Conservation (phyloP, 2,329 filamentous ascomycete genomes). For the Colletotrichum viniferum region DNA sequence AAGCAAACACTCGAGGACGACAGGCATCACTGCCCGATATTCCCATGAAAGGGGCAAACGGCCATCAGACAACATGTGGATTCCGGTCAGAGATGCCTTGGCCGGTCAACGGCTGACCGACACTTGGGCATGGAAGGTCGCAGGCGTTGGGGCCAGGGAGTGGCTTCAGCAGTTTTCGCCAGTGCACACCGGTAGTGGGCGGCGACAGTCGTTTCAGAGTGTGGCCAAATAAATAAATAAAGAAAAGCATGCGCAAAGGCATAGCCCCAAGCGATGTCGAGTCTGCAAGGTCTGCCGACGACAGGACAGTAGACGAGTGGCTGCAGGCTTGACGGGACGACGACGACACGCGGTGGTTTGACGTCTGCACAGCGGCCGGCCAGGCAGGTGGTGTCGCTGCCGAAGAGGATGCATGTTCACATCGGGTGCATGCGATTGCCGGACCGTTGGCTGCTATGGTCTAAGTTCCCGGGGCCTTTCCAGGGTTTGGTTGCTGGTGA, state of each 20-base stretch:
- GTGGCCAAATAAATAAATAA: not conserved
- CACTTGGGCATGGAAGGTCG: not conserved
- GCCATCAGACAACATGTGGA: not conserved
- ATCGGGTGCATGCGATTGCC: conserved; percentile 10
- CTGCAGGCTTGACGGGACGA: not conserved
- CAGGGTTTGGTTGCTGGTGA: not conserved
- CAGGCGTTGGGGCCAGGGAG: not conserved
- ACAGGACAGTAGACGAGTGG: not conserved
- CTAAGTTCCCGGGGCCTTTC: not conserved
- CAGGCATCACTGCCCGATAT: not conserved
- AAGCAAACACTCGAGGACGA: not conserved
- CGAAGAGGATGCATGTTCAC: not conserved
- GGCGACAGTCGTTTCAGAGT: not conserved
- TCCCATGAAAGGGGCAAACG: not conserved
- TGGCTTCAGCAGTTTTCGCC: not conserved
- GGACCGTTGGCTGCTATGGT: not conserved
- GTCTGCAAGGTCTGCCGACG: not conserved
- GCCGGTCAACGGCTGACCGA: not conserved
- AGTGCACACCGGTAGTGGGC: not conserved
- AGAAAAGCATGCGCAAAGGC: not conserved
- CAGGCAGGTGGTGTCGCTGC: not conserved
- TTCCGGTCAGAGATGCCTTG: not conserved
- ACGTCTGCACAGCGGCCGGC: not conserved
- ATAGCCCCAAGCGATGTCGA: not conserved
- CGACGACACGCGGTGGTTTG: not conserved